Base-by-base conservation (phyloP, 106 monocot species). In the Acorus gramineus region DNA sequence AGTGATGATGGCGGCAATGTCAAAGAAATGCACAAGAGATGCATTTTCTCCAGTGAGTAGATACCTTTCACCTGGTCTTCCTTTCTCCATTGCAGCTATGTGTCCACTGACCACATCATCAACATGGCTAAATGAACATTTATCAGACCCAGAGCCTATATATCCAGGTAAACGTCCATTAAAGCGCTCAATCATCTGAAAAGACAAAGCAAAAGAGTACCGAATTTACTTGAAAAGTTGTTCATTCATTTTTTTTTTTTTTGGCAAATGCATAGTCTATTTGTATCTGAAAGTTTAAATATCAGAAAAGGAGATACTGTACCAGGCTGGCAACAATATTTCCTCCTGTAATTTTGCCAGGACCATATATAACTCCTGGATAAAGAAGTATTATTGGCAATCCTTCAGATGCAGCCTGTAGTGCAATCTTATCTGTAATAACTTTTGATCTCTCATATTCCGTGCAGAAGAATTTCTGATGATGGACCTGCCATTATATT, bases 361-460 rank as follows among this genome's bases (percentile, higher is more conserved):
- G 42, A 14, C 98, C 98, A 79, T 92, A 98, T 52, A 98, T 92
- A 43, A 98, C 85, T 60, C 98, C 98, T 47, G 98, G 98, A 68
- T 92, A 98, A 7, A 98, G 76, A 70, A 92, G 73, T 72, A 92
- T 55, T 57, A 98, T 85, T 44, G 98, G 92, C 45, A 85, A 55
- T 12, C 92, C 92, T 73, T 85, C 79, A 47, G 76, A 68, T 44
- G 85, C 98, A 65, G 98, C 91, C 68, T 85, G 68, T 63, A 83
- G 50, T 47, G 91, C 98, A 81, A 92, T 75, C 58, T 71, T 65
- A 72, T 98, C 92, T 42, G 98, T 83, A 59, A 84, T 62, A 50
- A 47, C 83, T 64, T 98, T 98, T 9, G 98, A 98, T 50, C 83
- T 98, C 63, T 98, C 98, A 73, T 98, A 98, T 58, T 98, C 98